Percentiles rank a stretch among this genome's conserved stretches.
These are phyloP conservation scores for Emericellopsis atlantica DNA, from an alignment of 2,329 filamentous ascomycete genomes.

Conservation along the genomic window DNA sequence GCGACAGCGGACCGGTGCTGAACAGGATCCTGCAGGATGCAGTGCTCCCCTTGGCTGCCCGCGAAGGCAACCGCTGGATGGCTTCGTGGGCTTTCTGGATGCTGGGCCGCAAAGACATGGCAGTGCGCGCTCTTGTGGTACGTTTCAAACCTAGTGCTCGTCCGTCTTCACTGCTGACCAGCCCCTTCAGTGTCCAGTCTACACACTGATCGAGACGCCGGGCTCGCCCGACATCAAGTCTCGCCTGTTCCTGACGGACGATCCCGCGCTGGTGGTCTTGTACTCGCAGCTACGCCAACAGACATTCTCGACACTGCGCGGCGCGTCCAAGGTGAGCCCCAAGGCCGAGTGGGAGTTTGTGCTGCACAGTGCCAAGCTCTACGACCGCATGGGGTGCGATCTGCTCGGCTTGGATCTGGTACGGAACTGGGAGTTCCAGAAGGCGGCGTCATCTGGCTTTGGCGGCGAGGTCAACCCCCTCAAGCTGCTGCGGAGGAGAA, in stretches of 20 bases:
- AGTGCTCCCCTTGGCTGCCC: constrained; percentile 63
- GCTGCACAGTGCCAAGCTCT: constrained; percentile 71
- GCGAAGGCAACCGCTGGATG: constrained; percentile 82
- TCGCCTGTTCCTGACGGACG: constrained; percentile 76
- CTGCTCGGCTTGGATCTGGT: constrained; percentile 77
- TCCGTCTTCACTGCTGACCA: constrained; percentile 1
- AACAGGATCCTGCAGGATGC: constrained; percentile 65
- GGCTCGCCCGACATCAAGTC: constrained; percentile 58
- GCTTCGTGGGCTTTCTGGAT: constrained; percentile 96
- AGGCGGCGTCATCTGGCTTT: constrained; percentile 23
- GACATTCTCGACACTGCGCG: constrained; percentile 70
- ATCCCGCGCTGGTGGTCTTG: constrained; percentile 76
- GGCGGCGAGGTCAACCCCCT: constrained; percentile 48
- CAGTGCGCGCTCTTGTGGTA: constrained; percentile 72
- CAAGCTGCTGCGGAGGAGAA: constrained; percentile 56
- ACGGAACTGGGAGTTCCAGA: constrained; percentile 69
- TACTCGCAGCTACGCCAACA: constrained; percentile 78
- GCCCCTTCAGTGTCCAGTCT: constrained; percentile 55
- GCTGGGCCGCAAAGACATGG: constrained; percentile 68
- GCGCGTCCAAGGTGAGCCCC: constrained; percentile 70
- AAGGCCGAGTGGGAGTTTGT: constrained; percentile 82
- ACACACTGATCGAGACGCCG: constrained; percentile 58
- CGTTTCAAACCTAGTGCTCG: constrained; percentile 17
- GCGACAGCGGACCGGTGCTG: constrained; percentile 66
- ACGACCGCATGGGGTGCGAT: constrained; percentile 88